These are phyloP conservation scores for Scolecobasidium constrictum DNA, from an alignment of 2,329 filamentous ascomycete genomes.

Conservation along the genomic window DNA sequence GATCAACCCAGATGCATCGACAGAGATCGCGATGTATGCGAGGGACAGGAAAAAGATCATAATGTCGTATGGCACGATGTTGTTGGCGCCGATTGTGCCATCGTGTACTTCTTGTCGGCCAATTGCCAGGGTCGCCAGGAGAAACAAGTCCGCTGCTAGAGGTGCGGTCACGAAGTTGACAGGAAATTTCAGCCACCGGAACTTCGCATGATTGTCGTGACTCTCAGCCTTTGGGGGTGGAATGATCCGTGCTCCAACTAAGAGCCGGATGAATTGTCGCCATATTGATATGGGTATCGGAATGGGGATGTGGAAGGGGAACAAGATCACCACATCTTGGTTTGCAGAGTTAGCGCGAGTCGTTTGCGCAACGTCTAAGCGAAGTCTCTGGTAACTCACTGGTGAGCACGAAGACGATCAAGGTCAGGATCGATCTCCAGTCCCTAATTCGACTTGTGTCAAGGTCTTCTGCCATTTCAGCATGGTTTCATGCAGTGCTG, in stretches of 20 bases:
- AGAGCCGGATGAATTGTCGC: slow-evolving; percentile 31
- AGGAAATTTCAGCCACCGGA: slow-evolving; percentile 46
- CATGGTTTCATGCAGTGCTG: not conserved
- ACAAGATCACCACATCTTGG: slow-evolving; percentile 56
- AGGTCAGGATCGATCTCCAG: slow-evolving; percentile 60
- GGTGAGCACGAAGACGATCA: slow-evolving; percentile 57
- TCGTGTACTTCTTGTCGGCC: slow-evolving; percentile 55
- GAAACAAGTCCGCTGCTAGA: slow-evolving; percentile 58
- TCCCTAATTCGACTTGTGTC: slow-evolving; percentile 47
- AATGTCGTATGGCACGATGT: slow-evolving; percentile 60
- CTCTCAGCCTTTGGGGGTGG: slow-evolving; percentile 24
- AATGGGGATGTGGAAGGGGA: slow-evolving; percentile 55
- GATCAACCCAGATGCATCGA: slow-evolving; percentile 65
- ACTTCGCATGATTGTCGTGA: slow-evolving; percentile 25
- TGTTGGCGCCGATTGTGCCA: slow-evolving; percentile 53
- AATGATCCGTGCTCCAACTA: slow-evolving; percentile 43
- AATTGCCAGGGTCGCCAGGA: slow-evolving; percentile 59
- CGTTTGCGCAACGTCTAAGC: not conserved
- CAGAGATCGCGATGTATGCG: slow-evolving; percentile 68
- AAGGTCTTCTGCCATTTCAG: slow-evolving; percentile 22
- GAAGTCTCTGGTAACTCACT: slow-evolving; percentile 48
- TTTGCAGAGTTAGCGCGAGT: not conserved
- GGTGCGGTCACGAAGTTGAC: slow-evolving; percentile 64
- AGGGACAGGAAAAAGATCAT: slow-evolving; percentile 65
- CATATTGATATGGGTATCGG: slow-evolving; percentile 44